Evolutionary conservation across 306 rosid species (phyloP), one percentile per base, ranked within the genome.

Genomic region (Corylus americana): DNA sequence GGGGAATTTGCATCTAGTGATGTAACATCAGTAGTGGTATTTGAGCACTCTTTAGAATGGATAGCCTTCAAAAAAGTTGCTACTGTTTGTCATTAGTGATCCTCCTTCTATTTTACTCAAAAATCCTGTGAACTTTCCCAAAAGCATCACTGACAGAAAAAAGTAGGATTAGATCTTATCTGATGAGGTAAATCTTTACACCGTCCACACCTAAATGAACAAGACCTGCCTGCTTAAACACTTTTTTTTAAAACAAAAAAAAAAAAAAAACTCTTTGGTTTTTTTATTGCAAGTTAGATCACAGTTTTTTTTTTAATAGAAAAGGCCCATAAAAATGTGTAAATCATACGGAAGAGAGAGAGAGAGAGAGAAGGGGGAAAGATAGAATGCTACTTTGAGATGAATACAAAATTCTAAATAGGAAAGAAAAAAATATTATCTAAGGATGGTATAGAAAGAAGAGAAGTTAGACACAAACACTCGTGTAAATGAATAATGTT

Each of bases 71-170:
- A 49, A 58, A 69, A 77, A 80, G 84, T 64, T 79, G 85, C 63
- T 78, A 27, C 13, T 4, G 20, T 61, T 80, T 59, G 75, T 81
- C 39, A 1, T 25, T 54, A 61, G 79, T 74, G 44, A 78, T 70
- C 14, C 87, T 50, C 27, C 92, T 84, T 84, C 80, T 79, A 74
- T 59, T 84, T 88, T 80, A 88, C 90, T 74, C 92, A 71, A 81
- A 61, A 42, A 53, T 45, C 63, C 35, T 70, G 67, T 7, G 37
- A 77, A 79, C 83, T 80, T 89, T 59, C 61, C 82, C 2, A 49
- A 87, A 75, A 80, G 84, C 62, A 71, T 78, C 84, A 58, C 74
- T 49, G 22, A 59, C 35, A 22, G 25, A 82, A 73, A 79, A 55
- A 79, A 83, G 29, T 18, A 79, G 78, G 68, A 73, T 55, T 74